A percentile compares a stretch with the other conserved stretches of the same genome.
These are phyloP conservation scores for Lepidium aucheri DNA, from an alignment of 345 rosid species.

Conservation along the genomic window DNA sequence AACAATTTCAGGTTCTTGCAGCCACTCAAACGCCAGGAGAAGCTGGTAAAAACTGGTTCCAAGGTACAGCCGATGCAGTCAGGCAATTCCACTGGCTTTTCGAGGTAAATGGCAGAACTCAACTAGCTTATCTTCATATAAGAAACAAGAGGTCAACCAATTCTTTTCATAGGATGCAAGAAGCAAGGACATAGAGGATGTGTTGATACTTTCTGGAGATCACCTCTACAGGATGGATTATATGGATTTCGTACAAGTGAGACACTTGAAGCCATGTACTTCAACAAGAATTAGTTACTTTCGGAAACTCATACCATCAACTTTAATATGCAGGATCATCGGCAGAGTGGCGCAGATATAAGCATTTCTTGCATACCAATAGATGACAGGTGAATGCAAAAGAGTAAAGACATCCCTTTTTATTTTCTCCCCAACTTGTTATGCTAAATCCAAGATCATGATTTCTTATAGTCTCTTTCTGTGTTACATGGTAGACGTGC, in stretches of 20 bases:
- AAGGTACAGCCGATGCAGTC: slow-evolving; percentile 96
- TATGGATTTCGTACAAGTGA: slow-evolving; percentile 87
- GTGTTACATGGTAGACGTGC: slow-evolving; percentile 68
- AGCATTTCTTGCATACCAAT: slow-evolving; percentile 72
- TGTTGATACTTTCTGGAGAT: slow-evolving; percentile 88
- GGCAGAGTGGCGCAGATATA: slow-evolving; percentile 92
- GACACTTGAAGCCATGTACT: not conserved
- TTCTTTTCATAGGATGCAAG: slow-evolving; percentile 46
- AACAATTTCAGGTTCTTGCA: slow-evolving; percentile 51
- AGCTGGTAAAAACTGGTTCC: slow-evolving; percentile 88
- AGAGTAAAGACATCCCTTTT: not conserved
- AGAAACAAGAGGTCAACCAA: not conserved
- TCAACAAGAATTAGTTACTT: not conserved
- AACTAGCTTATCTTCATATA: not conserved
- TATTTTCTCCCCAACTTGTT: not conserved
- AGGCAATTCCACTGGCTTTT: slow-evolving; percentile 97
- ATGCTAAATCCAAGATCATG: slow-evolving; percentile 11
- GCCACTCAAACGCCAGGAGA: slow-evolving; percentile 98
- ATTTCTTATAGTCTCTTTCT: slow-evolving; percentile 13
- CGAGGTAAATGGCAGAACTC: slow-evolving; percentile 43
- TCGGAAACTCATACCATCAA: not conserved
- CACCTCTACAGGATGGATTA: slow-evolving; percentile 93
- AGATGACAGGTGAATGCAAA: slow-evolving; percentile 59
- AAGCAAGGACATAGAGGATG: slow-evolving; percentile 80
- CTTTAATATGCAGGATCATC: slow-evolving; percentile 55